Evolutionary conservation across 257 asterid species (phyloP).

Genomic region (Nyctanthes arbortristis): DNA sequence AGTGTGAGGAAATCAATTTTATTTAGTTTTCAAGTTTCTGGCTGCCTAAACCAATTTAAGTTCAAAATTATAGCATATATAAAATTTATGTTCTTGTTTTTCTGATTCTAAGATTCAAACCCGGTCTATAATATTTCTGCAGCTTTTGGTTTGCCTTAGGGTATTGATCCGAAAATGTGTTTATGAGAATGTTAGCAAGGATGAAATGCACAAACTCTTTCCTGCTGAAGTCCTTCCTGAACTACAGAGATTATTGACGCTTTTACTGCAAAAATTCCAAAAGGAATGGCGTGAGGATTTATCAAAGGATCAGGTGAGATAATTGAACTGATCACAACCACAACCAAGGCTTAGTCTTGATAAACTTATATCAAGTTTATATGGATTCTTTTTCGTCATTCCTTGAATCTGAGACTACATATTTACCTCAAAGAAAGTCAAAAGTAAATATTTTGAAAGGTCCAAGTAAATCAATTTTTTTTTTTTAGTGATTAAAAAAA

Average conservation of each 20-base stretch:
- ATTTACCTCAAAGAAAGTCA: not conserved
- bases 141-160: slow-evolving; percentile 78
- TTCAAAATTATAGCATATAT: not conserved
- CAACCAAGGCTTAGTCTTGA: not conserved
- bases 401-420: not conserved
- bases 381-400: not conserved
- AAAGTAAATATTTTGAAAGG: not conserved
- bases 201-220: slow-evolving; percentile 62
- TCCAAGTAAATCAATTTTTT: not conserved
- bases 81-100: not conserved
- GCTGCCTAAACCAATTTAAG: not conserved
- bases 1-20: not conserved
- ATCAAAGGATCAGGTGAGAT: slow-evolving; percentile 56
- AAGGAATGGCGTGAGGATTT: slow-evolving; percentile 77
- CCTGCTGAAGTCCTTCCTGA: slow-evolving; percentile 74
- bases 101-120: not conserved
- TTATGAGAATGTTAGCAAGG: slow-evolving; percentile 47
- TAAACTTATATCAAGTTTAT: not conserved
- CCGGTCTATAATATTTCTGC: slow-evolving; percentile 27
- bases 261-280: slow-evolving; percentile 66
- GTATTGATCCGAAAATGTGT: slow-evolving; percentile 64
- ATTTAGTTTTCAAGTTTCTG: not conserved
- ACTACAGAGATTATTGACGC: slow-evolving; percentile 64
- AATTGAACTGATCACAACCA: not conserved
- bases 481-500: not conserved